Evolutionary conservation across 108 stramenopile species (phyloP), one percentile per base, ranked within the genome.

Genomic region (Skeletonema costatum): DNA sequence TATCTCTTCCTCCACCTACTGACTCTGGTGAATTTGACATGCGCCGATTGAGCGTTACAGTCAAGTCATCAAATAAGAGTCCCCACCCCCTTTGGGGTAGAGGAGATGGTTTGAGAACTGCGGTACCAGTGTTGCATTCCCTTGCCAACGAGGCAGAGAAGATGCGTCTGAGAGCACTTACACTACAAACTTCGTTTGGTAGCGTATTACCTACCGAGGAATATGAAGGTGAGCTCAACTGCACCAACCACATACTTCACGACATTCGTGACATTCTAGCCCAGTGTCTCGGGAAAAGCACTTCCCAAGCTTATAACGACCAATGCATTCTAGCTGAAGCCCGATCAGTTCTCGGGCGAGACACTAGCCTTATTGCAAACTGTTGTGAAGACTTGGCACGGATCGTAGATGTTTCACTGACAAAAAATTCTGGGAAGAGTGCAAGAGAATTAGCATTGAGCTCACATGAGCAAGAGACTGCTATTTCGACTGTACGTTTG

Each of bases 181-280:
- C 48, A 56, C 53, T 80, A 30, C 58, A 58, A 17, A 66, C 46
- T 4, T 25, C 13, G 3, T 42, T 36, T 42, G 39, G 16, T 7
- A 9, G 32, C 13, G 42, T 36, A 44, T 30, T 11, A 60, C 42
- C 53, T 12, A 17, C 25, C 16, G 50, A 71, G 46, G 53, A 58
- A 32, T 78, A 81, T 32, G 70, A 75, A 19, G 86, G 84, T 56
- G 82, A 85, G 60, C 25, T 74, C 29, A 64, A 46, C 38, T 76
- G 87, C 17, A 76, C 77, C 32, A 59, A 70, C 19, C 82, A 79
- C n/a, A 86, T 87, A 10, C 68, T 73, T 21, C 42, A 84, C 10
- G 75, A 85, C 46, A 70, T 87, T 59, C 64, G 88, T 21, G 92
- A 95, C 44, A 90, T 95, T 17, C 60, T 93, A 14, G 80, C 87